Base-by-base conservation (phyloP, 2,329 filamentous ascomycete genomes). In the Trichocomaceae sp. region DNA sequence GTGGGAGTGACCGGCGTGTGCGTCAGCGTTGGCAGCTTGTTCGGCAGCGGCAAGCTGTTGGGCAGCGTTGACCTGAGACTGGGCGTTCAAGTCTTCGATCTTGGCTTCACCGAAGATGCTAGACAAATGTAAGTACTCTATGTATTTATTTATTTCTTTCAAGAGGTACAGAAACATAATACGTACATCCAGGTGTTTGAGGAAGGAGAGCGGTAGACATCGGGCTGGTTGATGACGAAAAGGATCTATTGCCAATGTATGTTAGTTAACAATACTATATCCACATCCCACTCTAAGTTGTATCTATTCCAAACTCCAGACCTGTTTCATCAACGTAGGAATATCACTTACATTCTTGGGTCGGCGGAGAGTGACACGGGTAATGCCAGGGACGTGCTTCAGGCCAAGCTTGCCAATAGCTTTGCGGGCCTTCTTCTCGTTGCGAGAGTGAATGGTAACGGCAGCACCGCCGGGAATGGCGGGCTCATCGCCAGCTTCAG, bases 361-460 rank as follows among this genome's bases (percentile, higher is more conserved):
- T 77, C 95, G 84, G 78, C 93, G 88, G 72, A 99, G 85, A 64
- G 95, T 99, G 69, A 99, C 95, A 72, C 93, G 87, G 70, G 93
- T 99, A 78, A 99, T 99, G 73, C 93, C 95, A 70, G 88, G 87
- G 65, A 99, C 87, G 72, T 92, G 90, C 83, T 90, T 93, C 73
- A 99, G 81, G 74, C 95, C 91, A 72, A 97, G 85, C 86, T 99
- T 99, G 77, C 90, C 88, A 74, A 99, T 95, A 71, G 91, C 90
- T 85, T 99, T 99, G 79, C 93, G 87, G 69, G 93, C 95, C 86
- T 99, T 99, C 88, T 99, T 99, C 87, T 99, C 93, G 81, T 97
- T 97, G 77, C 93, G 90, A 73, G 90, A 96, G 84, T 97, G 92
- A 71, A 99, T 86, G 68, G 93, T 84, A 71, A 92, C 87, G 62